Evolutionary conservation across 345 rosid species (phyloP).

Genomic region (Angophora floribunda): DNA sequence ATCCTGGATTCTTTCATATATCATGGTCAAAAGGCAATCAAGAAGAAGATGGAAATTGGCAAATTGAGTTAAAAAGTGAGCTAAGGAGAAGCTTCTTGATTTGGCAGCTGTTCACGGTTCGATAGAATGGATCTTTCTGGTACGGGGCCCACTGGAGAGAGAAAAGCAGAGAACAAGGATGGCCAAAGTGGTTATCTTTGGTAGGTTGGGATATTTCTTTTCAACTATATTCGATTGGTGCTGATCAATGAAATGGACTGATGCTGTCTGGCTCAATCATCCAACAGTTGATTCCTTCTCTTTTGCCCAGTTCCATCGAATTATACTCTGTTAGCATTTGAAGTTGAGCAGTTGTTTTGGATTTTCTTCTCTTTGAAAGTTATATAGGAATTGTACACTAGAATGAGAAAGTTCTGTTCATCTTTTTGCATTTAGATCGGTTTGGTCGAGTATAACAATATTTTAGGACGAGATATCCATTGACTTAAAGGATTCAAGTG

Average conservation of each 20-base stretch:
- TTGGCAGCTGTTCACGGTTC: background rate
- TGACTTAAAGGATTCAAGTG: background rate
- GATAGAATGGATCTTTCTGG: background rate
- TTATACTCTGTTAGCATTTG: background rate
- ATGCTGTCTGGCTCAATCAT: background rate
- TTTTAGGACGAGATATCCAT: background rate
- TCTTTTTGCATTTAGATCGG: background rate
- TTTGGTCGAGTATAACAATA: background rate
- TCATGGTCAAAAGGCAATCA: constrained; percentile 90
- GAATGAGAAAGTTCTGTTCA: background rate
- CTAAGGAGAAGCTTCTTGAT: background rate
- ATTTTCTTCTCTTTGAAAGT: background rate
- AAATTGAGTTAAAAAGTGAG: constrained; percentile 50
- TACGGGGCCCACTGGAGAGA: background rate
- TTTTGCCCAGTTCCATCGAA: background rate
- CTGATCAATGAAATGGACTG: constrained; percentile 2
- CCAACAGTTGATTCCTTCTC: background rate
- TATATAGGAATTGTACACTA: background rate
- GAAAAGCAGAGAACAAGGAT: background rate
- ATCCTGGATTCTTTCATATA: constrained; percentile 82
- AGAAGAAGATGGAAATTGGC: constrained; percentile 95
- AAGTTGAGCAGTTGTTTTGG: background rate
- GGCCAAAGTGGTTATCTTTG: background rate
- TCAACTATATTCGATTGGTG: background rate
- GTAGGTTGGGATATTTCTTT: background rate